Base-by-base conservation (phyloP, 805 yeast species). In the Suhomyces pyralidae region DNA sequence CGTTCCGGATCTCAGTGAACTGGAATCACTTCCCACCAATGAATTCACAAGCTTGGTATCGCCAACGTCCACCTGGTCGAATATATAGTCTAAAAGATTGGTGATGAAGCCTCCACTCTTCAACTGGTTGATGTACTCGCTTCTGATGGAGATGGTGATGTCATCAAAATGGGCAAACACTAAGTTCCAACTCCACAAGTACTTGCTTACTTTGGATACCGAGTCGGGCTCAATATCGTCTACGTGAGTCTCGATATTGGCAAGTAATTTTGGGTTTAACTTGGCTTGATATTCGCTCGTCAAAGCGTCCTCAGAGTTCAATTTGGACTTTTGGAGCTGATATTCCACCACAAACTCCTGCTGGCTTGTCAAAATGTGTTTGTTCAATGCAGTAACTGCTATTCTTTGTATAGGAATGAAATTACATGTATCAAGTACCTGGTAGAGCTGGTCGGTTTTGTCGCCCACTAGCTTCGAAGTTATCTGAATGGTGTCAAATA, bases 141-240 rank as follows among this genome's bases (percentile, higher is more conserved):
- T 77, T 52, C 91, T 78, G 57, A 90, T 76, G 40, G 81, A 79
- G 57, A 82, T 83, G 0, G 94, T 82, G 5, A 87, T 79, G 53
- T 83, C 82, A 49, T 79, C 76, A 63, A 90, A 87, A 65, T 83
- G 83, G 26, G 70, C 71, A 56, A 88, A 76, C 0, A 88, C 66
- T 50, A 89, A 70, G 55, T 69, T 71, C 96, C 96, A 91, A 51
- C 82, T 71, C 85, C 88, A 85, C 32, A 86, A 58, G 61, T 80
- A 86, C 19, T 65, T 71, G 26, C 77, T 61, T 45, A 76, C 58
- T 2, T 20, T 53, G 15, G 48, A 32, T 7, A 45, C 45, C 7
- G 57, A 42, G 5, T 54, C 62, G 12, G 40, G 63, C 3, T 62
- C 64, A 26, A 58, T 53, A 20, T 68, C 71, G 24, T 51, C 46